Conservation (phyloP, 2,329 filamentous ascomycete species). For the Exophiala sp. region DNA sequence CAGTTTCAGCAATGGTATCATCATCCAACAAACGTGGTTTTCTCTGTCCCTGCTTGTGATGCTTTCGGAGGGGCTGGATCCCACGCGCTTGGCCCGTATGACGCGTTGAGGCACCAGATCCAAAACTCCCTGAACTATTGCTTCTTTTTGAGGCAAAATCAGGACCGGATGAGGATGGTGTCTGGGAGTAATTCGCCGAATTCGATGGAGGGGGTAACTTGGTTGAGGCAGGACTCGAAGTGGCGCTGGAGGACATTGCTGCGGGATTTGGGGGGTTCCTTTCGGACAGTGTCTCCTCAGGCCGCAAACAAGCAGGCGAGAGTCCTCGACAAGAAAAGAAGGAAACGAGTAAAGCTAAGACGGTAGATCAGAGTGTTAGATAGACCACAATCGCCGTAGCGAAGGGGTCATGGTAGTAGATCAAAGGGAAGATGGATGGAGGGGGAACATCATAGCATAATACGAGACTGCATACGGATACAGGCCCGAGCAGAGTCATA, state of each 20-base stretch:
- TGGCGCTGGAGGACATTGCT: slow-evolving; percentile 28
- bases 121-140: slow-evolving; percentile 38
- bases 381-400: slow-evolving; percentile 22
- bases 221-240: slow-evolving; percentile 17
- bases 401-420: slow-evolving; percentile 13
- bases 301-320: slow-evolving; percentile 23
- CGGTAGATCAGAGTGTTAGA: neutral
- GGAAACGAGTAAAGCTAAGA: neutral
- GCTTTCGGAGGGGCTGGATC: slow-evolving; percentile 68
- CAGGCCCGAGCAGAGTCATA: neutral
- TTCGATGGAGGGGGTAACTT: slow-evolving; percentile 20
- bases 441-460: too few species aligned
- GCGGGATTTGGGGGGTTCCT: slow-evolving; percentile 3
- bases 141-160: slow-evolving; percentile 34
- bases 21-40: slow-evolving; percentile 70
- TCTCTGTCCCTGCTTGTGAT: slow-evolving; percentile 77
- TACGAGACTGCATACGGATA: slow-evolving; percentile 2
- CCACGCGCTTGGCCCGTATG: slow-evolving; percentile 51
- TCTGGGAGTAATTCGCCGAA: slow-evolving; percentile 22
- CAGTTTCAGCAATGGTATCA: slow-evolving; percentile 76
- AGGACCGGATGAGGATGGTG: slow-evolving; percentile 8
- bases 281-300: slow-evolving; percentile 18
- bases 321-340: slow-evolving; percentile 20
- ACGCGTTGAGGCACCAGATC: slow-evolving; percentile 37
- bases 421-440: slow-evolving; percentile 6